phyloP scores from a whole-genome alignment of 1,284 basidiomycete genomes.

The Ustilago loliicola region DNA sequence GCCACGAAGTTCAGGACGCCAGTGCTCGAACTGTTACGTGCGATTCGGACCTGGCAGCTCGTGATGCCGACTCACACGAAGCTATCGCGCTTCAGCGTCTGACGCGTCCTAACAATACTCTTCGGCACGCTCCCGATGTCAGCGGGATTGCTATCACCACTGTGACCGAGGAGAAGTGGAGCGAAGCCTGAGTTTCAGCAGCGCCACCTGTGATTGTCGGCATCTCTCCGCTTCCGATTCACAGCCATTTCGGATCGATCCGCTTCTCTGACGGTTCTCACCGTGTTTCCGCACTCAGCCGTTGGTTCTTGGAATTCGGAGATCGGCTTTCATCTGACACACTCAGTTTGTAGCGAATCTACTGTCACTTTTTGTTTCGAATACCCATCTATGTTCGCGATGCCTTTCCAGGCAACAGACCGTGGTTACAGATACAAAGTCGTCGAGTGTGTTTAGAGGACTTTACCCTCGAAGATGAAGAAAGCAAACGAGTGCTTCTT shows the following conservation, averaged over 20 bases:
- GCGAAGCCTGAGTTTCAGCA: conserved; percentile 8
- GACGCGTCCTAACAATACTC: conserved; percentile 18
- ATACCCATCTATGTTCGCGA: conserved; percentile 4
- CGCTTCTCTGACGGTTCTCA: not conserved
- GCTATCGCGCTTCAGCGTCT: conserved; percentile 3
- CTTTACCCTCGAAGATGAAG: conserved; percentile 40
- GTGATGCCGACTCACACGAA: not conserved
- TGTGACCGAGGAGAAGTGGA: conserved; percentile 34
- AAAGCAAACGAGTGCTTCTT: conserved; percentile 45
- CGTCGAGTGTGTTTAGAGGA: conserved; percentile 4
- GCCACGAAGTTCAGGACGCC: conserved; percentile 11
- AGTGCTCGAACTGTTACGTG: conserved; percentile 3
- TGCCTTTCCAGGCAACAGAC: not conserved
- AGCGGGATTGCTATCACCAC: conserved; percentile 35
- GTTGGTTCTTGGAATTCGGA: not conserved
- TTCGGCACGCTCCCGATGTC: conserved; percentile 25
- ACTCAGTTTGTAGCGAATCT: not conserved
- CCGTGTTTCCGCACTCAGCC: not conserved
- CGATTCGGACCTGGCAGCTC: conserved; percentile 2
- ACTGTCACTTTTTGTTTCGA: not conserved
- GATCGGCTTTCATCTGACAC: not conserved
- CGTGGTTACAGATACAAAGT: not conserved
- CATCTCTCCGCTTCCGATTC: not conserved
- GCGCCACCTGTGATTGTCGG: not conserved
- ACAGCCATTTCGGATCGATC: not conserved